Base-by-base conservation (phyloP, 1,139 yeast species). In the Yamadazyma aaseri region DNA sequence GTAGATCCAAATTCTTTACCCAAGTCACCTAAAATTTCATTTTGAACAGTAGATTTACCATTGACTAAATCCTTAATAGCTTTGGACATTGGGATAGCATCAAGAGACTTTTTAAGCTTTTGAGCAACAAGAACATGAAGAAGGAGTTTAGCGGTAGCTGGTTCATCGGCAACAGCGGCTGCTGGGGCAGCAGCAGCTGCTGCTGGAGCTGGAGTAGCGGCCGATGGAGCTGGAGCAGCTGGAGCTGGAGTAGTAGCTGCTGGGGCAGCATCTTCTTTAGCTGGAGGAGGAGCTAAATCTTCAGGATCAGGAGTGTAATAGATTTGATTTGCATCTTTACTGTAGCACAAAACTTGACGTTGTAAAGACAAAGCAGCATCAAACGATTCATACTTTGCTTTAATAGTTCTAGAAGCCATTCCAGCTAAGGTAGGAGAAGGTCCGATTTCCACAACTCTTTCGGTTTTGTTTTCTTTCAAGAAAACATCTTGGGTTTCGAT, bases 341-440 rank as follows among this genome's bases (percentile, higher is more conserved):
- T 78, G 71, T 92, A 92, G 60, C 97, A 87, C 56, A 92, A 75
- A 33, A 92, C 95, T 66, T 92, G 95, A 74, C 99, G 92, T 59
- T 92, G 96, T 57, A 92, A 76, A 35, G 96, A 87, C 55, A 90
- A 73, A 32, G 98, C 97, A 40, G 98, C 97, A 60, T 92, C 99
- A 58, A 89, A 92, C 30, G 96, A 85, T 66, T 92, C 97, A 63
- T 89, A 92, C 67, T 90, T 92, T 57, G 95, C 87, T 70, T 89
- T 90, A 62, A 92, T 79, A 44, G 99, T 92, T 70, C 97, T 81
- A 50, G 86, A 79, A 42, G 98, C 97, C 99, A 92, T 92, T 48
- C 97, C 97, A 25, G 97, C 92, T 58, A 92, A 76, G 26, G 98
- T 92, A 41, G 99, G 98, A 33, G 97, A 89, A 44, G 99, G 99